phyloP scores from a whole-genome alignment of 2,329 filamentous ascomycete genomes.

The Fusarium xyrophilum region DNA sequence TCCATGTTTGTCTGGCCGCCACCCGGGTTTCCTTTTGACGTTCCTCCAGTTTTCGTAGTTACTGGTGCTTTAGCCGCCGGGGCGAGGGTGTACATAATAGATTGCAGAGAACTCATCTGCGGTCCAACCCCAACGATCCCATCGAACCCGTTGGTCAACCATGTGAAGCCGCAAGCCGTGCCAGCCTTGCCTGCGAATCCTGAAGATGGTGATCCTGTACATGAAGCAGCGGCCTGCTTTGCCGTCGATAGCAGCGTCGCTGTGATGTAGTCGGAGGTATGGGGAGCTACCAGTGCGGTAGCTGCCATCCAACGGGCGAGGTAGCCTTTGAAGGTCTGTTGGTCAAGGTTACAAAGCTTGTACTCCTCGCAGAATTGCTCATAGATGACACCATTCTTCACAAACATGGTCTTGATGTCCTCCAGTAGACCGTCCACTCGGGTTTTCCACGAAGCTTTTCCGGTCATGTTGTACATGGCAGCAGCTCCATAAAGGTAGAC shows the following conservation, averaged over 20 bases:
- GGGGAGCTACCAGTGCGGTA: conserved; percentile 60
- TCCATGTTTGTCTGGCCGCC: conserved; percentile 50
- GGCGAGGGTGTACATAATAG: conserved; percentile 67
- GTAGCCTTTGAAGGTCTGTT: conserved; percentile 79
- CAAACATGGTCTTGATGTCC: conserved; percentile 60
- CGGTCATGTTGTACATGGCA: conserved; percentile 69
- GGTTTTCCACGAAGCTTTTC: conserved; percentile 60
- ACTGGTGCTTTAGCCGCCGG: conserved; percentile 52
- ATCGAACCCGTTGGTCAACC: conserved; percentile 65
- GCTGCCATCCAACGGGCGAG: conserved; percentile 70
- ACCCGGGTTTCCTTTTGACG: conserved; percentile 58
- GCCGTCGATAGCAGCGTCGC: background rate
- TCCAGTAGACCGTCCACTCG: conserved; percentile 65
- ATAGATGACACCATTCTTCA: conserved; percentile 60
- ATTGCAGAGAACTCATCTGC: conserved; percentile 71
- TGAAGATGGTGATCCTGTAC: conserved; percentile 53
- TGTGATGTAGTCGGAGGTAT: background rate
- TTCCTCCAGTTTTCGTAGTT: conserved; percentile 65
- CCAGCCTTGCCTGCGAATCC: conserved; percentile 60
- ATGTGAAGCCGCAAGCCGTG: conserved; percentile 72
- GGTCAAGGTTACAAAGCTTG: conserved; percentile 71
- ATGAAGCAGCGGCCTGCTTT: conserved; percentile 60
- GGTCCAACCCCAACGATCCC: conserved; percentile 68
- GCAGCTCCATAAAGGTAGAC: conserved; percentile 68
- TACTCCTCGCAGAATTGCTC: conserved; percentile 71